Base-by-base conservation (phyloP, 1,284 basidiomycete genomes). In the Sanguinoderma infundibulare region DNA sequence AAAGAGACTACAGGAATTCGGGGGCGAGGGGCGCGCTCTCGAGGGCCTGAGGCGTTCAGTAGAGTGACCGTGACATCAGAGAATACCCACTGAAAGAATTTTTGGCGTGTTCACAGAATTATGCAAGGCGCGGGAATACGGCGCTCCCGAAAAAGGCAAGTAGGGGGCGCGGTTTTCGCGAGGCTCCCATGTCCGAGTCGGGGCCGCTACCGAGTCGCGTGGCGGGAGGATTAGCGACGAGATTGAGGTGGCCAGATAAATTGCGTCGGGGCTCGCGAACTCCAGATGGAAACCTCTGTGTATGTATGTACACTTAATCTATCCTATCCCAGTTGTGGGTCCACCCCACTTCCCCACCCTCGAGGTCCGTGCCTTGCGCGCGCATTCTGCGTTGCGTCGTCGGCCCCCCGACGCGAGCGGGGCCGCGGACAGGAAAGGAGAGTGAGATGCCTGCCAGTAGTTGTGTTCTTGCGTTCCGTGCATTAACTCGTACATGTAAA, bases 301-400 rank as follows among this genome's bases (percentile, higher is more conserved):
- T 20, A 20, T 32, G 8, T 34, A 32, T 49, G 26, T 32, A 42
- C 52, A 46, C 53, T 60, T 60, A 66, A 66, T 66, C 62, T 63
- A 62, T 66, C 65, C 65, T 64, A 55, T 53, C 55, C 60, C 57
- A 66, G 62, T 66, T 66, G 65, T 66, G 65, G 65, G 65, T 66
- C 65, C 65, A 59, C 47, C 55, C 36, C 42, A 28, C 55, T 55
- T 55, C 60, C 62, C 53, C 62, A 63, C 50, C 22, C 46, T 58
- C 56, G 52, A 53, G 22, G 44, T 32, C 49, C 20, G n/a, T 51
- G n/a, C 49, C 28, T 28, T 51, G 15, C 14, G n/a, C 8, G 15
- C n/a, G n/a, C n/a, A n/a, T n/a, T n/a, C n/a, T n/a, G n/a, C n/a
- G n/a, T n/a, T n/a, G n/a, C n/a, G n/a, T n/a, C n/a, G n/a, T n/a